A percentile compares a stretch with the other conserved stretches of the same genome.
Conservation (phyloP, 352 stramenopile species). For the Pythium pyrilobum region DNA sequence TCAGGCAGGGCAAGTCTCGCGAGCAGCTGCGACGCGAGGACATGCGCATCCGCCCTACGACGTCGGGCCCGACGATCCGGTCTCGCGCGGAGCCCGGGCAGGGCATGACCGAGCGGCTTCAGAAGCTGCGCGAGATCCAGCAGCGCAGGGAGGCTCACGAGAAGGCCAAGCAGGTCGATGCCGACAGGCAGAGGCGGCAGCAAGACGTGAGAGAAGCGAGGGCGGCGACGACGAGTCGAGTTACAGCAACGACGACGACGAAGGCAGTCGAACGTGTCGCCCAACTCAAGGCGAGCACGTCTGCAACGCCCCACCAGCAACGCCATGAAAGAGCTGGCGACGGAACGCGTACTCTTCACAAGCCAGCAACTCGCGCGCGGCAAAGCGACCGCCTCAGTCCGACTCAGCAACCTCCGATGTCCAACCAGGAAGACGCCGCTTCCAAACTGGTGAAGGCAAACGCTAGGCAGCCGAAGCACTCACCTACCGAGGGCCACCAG, state of each 20-base stretch:
- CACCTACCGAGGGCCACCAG: too few species aligned
- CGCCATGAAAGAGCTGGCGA: too few species aligned
- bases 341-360: too few species aligned
- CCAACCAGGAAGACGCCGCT: not conserved
- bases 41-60: not conserved
- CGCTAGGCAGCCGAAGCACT: too few species aligned
- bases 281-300: too few species aligned
- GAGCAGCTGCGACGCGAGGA: slow-evolving; percentile 7
- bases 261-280: not conserved
- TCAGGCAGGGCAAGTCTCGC: slow-evolving; percentile 22
- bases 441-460: too few species aligned
- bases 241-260: not conserved
- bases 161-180: not conserved
- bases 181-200: too few species aligned
- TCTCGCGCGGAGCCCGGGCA: not conserved
- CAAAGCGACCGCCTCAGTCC: too few species aligned
- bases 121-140: slow-evolving; percentile 14
- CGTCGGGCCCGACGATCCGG: not conserved
- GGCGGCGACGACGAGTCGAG: not conserved
- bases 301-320: too few species aligned
- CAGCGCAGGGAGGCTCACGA: not conserved
- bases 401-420: too few species aligned
- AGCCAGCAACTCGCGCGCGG: too few species aligned
- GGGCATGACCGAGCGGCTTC: slow-evolving; percentile 1
- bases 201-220: not conserved